Evolutionary conservation across 352 stramenopile species (phyloP).

Genomic region (Pilasporangium apinafurcum): DNA sequence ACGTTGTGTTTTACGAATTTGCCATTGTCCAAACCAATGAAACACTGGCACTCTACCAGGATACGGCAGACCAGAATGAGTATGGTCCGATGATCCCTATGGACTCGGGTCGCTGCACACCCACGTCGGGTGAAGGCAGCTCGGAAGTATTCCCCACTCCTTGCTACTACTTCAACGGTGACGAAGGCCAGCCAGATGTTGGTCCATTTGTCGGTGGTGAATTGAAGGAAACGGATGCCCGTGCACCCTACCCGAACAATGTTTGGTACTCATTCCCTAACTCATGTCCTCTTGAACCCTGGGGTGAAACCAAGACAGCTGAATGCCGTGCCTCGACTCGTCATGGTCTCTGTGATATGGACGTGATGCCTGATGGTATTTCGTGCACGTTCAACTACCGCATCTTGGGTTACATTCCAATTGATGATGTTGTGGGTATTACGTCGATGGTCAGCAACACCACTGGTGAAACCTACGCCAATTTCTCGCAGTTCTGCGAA

Average conservation of each 20-base stretch:
- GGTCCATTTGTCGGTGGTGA: constrained; percentile 57
- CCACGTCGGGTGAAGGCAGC: constrained; percentile 12
- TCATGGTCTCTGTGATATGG: constrained; percentile 45
- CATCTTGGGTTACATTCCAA: constrained; percentile 53
- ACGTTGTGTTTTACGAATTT: constrained; percentile 76
- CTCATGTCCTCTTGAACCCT: constrained; percentile 46
- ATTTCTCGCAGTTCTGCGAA: constrained; percentile 63
- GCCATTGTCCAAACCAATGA: constrained; percentile 58
- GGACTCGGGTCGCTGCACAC: constrained; percentile 58
- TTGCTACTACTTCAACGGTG: constrained; percentile 68
- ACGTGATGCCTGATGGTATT: constrained; percentile 48
- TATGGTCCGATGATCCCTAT: constrained; percentile 68
- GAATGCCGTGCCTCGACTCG: constrained; percentile 37
- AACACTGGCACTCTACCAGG: constrained; percentile 48
- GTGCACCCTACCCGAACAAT: constrained; percentile 37
- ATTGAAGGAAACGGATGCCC: constrained; percentile 23
- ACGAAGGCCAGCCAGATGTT: constrained; percentile 45
- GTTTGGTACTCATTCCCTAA: constrained; percentile 73
- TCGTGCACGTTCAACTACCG: constrained; percentile 59
- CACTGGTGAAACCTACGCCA: constrained; percentile 36
- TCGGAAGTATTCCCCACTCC: constrained; percentile 28
- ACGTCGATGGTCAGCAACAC: constrained; percentile 52
- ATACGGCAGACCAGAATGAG: constrained; percentile 42
- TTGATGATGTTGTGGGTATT: constrained; percentile 75
- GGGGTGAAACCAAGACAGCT: constrained; percentile 35